Percentiles rank a stretch among this genome's conserved stretches.
phyloP scores from a whole-genome alignment of 1,284 basidiomycete genomes.

The Schizopora paradoxa region DNA sequence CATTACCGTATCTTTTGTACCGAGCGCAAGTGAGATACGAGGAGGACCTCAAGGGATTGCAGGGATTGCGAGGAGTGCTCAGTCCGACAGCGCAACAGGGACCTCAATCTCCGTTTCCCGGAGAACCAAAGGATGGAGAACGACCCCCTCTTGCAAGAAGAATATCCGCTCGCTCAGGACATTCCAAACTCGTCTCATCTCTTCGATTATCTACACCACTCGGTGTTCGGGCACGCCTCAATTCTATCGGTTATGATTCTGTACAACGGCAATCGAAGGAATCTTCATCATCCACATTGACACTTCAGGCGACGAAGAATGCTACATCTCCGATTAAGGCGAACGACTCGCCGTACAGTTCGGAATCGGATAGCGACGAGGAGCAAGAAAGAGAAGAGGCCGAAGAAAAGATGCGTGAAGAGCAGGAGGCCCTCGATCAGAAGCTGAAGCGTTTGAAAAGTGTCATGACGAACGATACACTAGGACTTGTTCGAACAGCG shows the following conservation, averaged over 20 bases:
- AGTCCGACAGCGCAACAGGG: slow-evolving; percentile 36
- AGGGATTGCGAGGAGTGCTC: slow-evolving; percentile 57
- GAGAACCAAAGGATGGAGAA: slow-evolving; percentile 26
- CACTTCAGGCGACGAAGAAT: slow-evolving; percentile 46
- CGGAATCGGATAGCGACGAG: slow-evolving; percentile 47
- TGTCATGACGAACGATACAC: slow-evolving; percentile 64
- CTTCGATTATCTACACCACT: slow-evolving; percentile 44
- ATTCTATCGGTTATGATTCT: slow-evolving; percentile 52
- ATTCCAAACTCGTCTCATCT: slow-evolving; percentile 29
- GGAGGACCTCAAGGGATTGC: slow-evolving; percentile 70
- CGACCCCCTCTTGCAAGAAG: slow-evolving; percentile 29
- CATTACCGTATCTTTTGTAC: slow-evolving; percentile 75
- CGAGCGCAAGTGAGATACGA: slow-evolving; percentile 75
- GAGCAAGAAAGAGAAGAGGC: slow-evolving; percentile 58
- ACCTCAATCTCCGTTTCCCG: slow-evolving; percentile 31
- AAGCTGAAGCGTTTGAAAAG: slow-evolving; percentile 61
- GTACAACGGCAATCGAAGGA: slow-evolving; percentile 43
- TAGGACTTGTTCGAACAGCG: slow-evolving; percentile 61
- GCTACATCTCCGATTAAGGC: too few relatives aligned
- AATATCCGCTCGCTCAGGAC: slow-evolving; percentile 23
- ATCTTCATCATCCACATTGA: slow-evolving; percentile 62
- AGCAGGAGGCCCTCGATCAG: slow-evolving; percentile 56
- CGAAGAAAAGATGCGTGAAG: slow-evolving; percentile 56
- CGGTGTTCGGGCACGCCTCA: slow-evolving; percentile 62
- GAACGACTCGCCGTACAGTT: slow-evolving; percentile 35